Evolutionary conservation across 2,329 filamentous ascomycete species (phyloP), one percentile per base, ranked within the genome.

Genomic region (Pseudohalonectria lignicola): DNA sequence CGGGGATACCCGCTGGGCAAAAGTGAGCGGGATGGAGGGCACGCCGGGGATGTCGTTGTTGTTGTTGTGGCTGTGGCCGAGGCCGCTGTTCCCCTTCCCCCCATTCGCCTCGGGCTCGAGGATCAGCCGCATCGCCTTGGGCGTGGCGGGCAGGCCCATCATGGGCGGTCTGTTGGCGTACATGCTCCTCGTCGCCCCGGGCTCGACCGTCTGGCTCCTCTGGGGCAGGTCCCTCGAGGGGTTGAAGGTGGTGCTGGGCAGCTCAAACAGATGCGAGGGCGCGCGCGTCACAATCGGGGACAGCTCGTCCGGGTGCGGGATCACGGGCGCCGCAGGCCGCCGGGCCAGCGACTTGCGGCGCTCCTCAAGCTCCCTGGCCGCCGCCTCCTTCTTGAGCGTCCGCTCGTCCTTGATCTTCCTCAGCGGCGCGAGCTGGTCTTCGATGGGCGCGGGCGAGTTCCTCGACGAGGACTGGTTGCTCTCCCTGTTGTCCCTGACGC

Each of bases 71-170:
- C 12, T 26, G 8, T 12, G 8, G n/a, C n/a, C n/a, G n/a, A n/a
- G n/a, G n/a, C n/a, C n/a, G n/a, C n/a, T n/a, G n/a, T n/a, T n/a
- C n/a, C n/a, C n/a, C n/a, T n/a, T n/a, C 8, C 23, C 23, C 11
- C 49, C 50, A 21, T 61, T 63, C 31, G 68, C 63, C 41, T 79
- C 71, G 3, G 67, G 60, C 46, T 76, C 73, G 47, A 90, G 78
- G 31, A 85, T 77, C 2, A 93, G 77, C 16, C 83, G 76, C 87
- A 95, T 94, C 1, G 87, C 87, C 61, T 86, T 80, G 21, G 90
- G 88, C 1, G 88, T 95, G 2, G 87, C 86, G 12, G 90, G 87
- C n/a, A 94, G 71, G 1, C 87, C 88, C 37, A 90, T 71, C 5
- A 74, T 69, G 1, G 71, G 65, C 1, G 57, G 56, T 42, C 54